Evolutionary conservation across 176 grass and related monocot genomes (phyloP), one percentile per base, ranked within the genome.

Genomic region (Aegilops umbellulata): DNA sequence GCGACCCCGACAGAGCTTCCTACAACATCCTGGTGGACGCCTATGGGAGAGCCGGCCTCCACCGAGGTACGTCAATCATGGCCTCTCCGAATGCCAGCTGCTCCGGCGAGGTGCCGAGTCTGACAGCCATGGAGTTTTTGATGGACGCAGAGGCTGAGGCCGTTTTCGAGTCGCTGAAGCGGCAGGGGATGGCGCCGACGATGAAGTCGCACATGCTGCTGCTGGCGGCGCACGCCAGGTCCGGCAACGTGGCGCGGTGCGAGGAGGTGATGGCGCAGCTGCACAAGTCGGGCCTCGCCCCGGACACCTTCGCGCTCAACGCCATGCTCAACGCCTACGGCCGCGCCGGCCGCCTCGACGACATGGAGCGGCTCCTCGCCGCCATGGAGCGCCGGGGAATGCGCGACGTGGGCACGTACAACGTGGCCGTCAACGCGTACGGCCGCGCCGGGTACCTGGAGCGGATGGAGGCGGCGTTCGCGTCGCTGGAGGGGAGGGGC

Each of bases 141-240:
- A 65, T 81, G 23, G 35, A 22, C 76, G 79, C 85, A 95, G 96
- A 95, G 32, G 93, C 95, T 1, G 85, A 95, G 39, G 88, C 90
- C 3, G 80, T 53, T 46, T 98, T 98, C 75, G 78, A 92, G 72
- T 90, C 93, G 35, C 83, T 98, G 77, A 98, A 94, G 89, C 87
- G 86, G 69, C 88, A 80, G 60, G 95, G 95, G 67, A 87, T 95
- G 65, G 78, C 84, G 3, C 95, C 93, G 19, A 98, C 96, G 24
- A 98, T 95, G 93, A 98, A 95, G 87, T 98, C 93, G 11, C 90
- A 98, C 89, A 98, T 95, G 91, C 87, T 95, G 57, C 96, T 98
- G 49, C 90, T 98, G 44, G 87, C 91, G 2, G 96, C 93, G 26
- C 91, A 95, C 82, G 91, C 96, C 61, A 94, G 81, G 82, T 89